Conservation (phyloP, 2,329 filamentous ascomycete species). For the Epicoccum nigrum region DNA sequence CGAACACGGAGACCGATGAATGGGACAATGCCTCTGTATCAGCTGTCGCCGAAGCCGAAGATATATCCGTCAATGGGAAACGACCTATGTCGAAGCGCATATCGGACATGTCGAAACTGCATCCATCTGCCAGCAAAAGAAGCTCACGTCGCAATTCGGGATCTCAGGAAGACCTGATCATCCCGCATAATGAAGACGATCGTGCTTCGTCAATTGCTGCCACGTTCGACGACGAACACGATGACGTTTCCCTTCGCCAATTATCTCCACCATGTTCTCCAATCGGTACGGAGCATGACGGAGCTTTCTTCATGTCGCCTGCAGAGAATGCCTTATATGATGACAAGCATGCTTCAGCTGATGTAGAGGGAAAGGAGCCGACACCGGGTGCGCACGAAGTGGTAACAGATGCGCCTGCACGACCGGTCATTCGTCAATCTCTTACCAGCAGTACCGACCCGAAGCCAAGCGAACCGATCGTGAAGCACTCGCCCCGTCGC, state of each 20-base stretch:
- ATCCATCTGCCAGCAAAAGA: conserved; percentile 22
- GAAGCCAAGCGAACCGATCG: conserved; percentile 24
- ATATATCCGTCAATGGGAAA: conserved; percentile 11
- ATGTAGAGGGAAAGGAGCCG: neutral
- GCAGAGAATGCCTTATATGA: neutral
- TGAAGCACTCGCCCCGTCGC: conserved; percentile 15
- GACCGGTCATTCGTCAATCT: conserved; percentile 21
- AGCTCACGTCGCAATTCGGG: conserved; percentile 24
- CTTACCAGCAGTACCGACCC: conserved; percentile 42
- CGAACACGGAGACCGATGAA: conserved; percentile 52
- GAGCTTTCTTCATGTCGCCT: neutral
- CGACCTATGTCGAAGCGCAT: conserved; percentile 47
- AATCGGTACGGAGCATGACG: conserved; percentile 23
- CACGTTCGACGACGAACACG: conserved; percentile 65
- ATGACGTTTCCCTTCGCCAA: conserved; percentile 45
- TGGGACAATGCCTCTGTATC: conserved; percentile 64
- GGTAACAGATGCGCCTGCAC: neutral
- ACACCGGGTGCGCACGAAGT: neutral
- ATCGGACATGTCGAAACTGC: conserved; percentile 41
- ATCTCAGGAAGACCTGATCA: conserved; percentile 48
- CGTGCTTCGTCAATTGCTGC: conserved; percentile 57
- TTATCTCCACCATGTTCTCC: conserved; percentile 38
- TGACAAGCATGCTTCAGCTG: neutral
- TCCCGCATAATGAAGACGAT: conserved; percentile 47
- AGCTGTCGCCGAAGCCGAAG: conserved; percentile 51